Base-by-base conservation (phyloP, 352 stramenopile species). In the Globisporangium mamillatum region DNA sequence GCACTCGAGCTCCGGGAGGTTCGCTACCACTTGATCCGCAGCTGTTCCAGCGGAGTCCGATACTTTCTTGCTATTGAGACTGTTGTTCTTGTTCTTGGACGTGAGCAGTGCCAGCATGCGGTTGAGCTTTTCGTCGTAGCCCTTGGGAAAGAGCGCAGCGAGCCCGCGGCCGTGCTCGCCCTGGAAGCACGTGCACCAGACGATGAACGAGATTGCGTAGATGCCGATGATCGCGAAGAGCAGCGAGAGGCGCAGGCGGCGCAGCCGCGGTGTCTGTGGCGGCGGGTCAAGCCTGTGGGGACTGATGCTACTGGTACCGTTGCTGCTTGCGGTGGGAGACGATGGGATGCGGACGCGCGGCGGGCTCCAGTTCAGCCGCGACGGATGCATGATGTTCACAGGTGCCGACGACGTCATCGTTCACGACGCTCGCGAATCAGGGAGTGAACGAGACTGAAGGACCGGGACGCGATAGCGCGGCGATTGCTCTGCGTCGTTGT, bases 1-100 rank as follows among this genome's bases (percentile, higher is more conserved):
- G 46, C 81, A 92, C 46, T 75, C 60, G 63, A 81, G 64, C 1
- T 36, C 59, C 6, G 22, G 10, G 22, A 38, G n/a, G 41, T 46
- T 59, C 5, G 53, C 12, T 53, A 25, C 16, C 3, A 24, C 25
- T 2, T 10, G n/a, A 1, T 8, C 25, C 3, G 20, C 27, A 58
- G 24, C 44, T 48, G 60, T 44, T 46, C 46, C 18, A 2, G 25
- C 18, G 2, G 54, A 12, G 25, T 25, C 32, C 22, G n/a, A 36
- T 4, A 9, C 14, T 20, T 48, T 12, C 1, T 25, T 27, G 16
- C n/a, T 18, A 3, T 64, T 64, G 12, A 41, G 20, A 14, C 18
- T 16, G 16, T 20, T 18, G 1, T 8, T 41, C 16, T 44, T 60
- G 27, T 7, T n/a, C 55, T 44, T 60, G 27, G 27, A 12, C 0